Evolutionary conservation across 163 green algal genomes (phyloP), one percentile per base, ranked within the genome.

Genomic region (Coccomyxa subellipsoidea): DNA sequence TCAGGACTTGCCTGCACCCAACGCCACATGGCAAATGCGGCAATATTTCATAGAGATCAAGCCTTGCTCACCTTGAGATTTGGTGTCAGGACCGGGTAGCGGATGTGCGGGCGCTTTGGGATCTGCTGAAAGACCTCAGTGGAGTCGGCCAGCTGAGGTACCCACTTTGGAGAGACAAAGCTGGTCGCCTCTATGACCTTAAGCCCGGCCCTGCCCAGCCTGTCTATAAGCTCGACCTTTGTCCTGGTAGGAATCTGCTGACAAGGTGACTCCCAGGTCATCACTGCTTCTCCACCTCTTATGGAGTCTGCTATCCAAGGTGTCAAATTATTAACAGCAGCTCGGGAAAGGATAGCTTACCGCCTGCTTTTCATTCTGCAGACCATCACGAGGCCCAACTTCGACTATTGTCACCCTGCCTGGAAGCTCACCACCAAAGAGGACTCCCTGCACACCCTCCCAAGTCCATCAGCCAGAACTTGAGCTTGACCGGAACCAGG

Each of bases 101-200:
- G 79, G 37, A 92, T 87, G 7, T 90, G 91, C 0, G 79, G 80
- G 4, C 39, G 66, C 69, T 70, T 78, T 6, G 75, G 29, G 18
- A 98, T 93, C 8, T 40, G n/a, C 18, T 76, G 66, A 85, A 98
- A 89, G 6, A 98, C 94, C 10, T 96, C 90, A 1, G 83, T 84
- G 15, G 85, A 90, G 85, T 98, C 95, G 9, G 93, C 93, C 70
- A 98, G 87, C 88, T 98, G 95, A 0, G 94, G 94, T 54, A 98
- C 93, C 92, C 91, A 96, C 79, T 98, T 98, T 18, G 94, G 95
- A 7, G 90, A 95, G 34, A 98, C 95, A 87, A 98, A 98, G 79
- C 83, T 93, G 29, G 95, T 98, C 4, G 90, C 90, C 76, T 98
- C 95, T 0, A 97, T 85, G 2, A 85, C 84, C 10, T 87, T 87